These are phyloP conservation scores for Encephalitozoon cuniculi DNA, from an alignment of 371 early-diverging fungal genomes.

Conservation along the genomic window DNA sequence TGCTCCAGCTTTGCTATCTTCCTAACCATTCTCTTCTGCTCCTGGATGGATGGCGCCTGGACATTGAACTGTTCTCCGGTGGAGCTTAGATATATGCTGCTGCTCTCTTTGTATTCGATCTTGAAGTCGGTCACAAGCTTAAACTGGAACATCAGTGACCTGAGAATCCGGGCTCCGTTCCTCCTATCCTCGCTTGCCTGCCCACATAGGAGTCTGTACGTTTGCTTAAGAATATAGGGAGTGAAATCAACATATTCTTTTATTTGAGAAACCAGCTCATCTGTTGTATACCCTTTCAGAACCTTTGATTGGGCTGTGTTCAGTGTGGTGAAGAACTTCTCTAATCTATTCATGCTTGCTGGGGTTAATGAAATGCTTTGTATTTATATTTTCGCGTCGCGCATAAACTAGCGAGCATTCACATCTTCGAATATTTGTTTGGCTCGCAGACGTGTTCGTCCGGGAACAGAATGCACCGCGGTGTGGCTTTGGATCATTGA, in stretches of 20 bases:
- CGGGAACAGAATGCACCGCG: too few relatives aligned
- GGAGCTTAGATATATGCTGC: conserved; percentile 26
- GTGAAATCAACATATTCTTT: conserved; percentile 37
- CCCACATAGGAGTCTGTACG: conserved; percentile 28
- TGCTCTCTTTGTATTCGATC: neutral
- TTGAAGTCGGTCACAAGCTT: conserved; percentile 14
- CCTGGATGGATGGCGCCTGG: neutral
- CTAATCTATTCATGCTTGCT: conserved; percentile 43
- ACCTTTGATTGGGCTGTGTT: conserved; percentile 24
- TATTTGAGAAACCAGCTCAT: conserved; percentile 40
- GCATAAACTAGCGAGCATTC: neutral
- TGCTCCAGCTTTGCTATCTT: conserved; percentile 33
- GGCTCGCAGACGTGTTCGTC: too few relatives aligned
- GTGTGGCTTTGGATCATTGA: too few relatives aligned
- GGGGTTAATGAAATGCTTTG: conserved; percentile 32
- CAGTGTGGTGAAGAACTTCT: conserved; percentile 58
- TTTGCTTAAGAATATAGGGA: conserved; percentile 35
- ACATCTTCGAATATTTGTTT: neutral
- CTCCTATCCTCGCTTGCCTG: conserved; percentile 26
- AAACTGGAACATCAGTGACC: conserved; percentile 34
- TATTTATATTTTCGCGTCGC: conserved; percentile 9
- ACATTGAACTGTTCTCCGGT: conserved; percentile 31
- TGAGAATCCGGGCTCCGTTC: conserved; percentile 35
- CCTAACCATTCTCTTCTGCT: conserved; percentile 23
- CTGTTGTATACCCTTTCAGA: conserved; percentile 49